Evolutionary conservation across 1,284 basidiomycete genomes (phyloP), one percentile per base, ranked within the genome.

Genomic region (Leccinum huronense): DNA sequence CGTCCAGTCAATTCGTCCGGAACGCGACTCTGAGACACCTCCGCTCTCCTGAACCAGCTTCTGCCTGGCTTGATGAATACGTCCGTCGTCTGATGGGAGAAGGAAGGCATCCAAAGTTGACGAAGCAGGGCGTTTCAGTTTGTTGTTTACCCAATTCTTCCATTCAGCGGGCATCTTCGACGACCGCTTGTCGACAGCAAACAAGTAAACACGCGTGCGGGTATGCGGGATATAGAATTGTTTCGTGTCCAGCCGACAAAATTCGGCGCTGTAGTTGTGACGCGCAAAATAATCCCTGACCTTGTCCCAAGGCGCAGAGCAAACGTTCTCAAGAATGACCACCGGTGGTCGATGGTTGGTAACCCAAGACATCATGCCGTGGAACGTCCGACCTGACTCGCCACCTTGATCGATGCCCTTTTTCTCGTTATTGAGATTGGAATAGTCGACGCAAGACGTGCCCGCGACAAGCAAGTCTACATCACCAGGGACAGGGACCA

Each of bases 361-460:
- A 51, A 97, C 91, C 93, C 94, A 98, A 48, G 88, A 86, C 81
- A 97, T 87, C 95, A 98, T 98, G 3, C 93, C 92, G 54, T 88
- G 86, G 75, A 95, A 95, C 0, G 92, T 95, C 27, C 89, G 82
- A n/a, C 94, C 94, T 8, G 93, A 95, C 76, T 97, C 94, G 57
- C 95, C 94, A 66, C 90, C 88, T 11, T 83, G 91, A 58, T 94
- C 88, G 48, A 97, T 92, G 57, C 87, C 90, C 76, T 98, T 94
- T 76, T 95, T 95, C 75, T 92, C 86, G 71, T 94, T 97, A 78
- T 98, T 98, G 61, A 98, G 84, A 70, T 92, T 93, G 14, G 96
- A 98, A 72, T 97, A 98, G 76, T 98, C 96, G 68, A 98, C 95
- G 69, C 95, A 98, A 7, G 94, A 97, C 0, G 95, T 98, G 23